Evolutionary conservation across 441 rosid genomes (phyloP).

Genomic region (Euphorbia corollata): DNA sequence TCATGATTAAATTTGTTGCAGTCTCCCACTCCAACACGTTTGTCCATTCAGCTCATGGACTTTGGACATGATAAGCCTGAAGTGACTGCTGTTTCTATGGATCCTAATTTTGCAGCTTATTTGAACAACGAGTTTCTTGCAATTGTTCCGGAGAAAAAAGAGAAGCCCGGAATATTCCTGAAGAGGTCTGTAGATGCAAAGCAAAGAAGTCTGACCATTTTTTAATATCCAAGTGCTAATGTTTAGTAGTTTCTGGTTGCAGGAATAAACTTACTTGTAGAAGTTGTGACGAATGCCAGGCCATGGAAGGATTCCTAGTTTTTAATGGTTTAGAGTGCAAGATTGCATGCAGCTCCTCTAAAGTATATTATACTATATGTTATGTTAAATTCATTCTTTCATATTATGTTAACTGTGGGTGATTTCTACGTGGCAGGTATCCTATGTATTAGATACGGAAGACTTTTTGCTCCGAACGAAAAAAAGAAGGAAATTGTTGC

Average conservation of each 20-base stretch:
- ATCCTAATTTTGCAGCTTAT: conserved; percentile 74
- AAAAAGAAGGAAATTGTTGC: conserved; percentile 27
- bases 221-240: conserved; percentile 21
- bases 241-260: conserved; percentile 21
- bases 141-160: conserved; percentile 46
- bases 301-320: conserved; percentile 50
- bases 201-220: conserved; percentile 10
- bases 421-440: conserved; percentile 47
- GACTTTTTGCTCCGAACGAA: conserved; percentile 56
- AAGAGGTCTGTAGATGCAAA: conserved; percentile 44
- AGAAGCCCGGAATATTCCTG: conserved; percentile 57
- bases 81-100: conserved; percentile 80
- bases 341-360: conserved; percentile 83
- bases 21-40: conserved; percentile 43
- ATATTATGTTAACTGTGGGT: conserved; percentile 8
- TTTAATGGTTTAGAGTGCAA: conserved; percentile 86
- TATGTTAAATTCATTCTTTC: neutral
- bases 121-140: conserved; percentile 68
- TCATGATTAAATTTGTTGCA: conserved; percentile 31
- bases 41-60: conserved; percentile 87
- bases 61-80: conserved; percentile 84
- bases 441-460: conserved; percentile 90
- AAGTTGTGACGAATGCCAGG: conserved; percentile 34
- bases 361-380: conserved; percentile 38
- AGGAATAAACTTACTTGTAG: conserved; percentile 55